Percentiles rank a stretch among this genome's conserved stretches.
phyloP scores from a whole-genome alignment of 129 eudicot species.

The Gnaphalium uliginosum region DNA sequence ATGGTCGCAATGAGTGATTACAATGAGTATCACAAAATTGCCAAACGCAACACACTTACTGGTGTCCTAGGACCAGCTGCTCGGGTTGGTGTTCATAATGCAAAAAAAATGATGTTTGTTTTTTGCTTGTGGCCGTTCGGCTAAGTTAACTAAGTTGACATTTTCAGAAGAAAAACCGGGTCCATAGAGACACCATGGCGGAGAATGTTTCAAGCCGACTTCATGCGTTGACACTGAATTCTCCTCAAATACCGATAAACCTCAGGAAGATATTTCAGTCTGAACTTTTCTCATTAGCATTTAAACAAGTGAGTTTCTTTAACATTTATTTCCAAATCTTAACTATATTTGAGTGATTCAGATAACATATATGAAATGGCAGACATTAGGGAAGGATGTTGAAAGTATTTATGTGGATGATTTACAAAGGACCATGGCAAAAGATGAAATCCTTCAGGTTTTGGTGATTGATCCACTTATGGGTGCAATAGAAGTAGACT shows the following conservation, averaged over 20 bases:
- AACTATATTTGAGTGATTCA: background rate
- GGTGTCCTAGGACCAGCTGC: constrained; percentile 1
- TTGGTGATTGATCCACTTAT: background rate
- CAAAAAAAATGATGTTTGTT: background rate
- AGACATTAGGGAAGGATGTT: background rate
- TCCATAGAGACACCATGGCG: constrained; percentile 1
- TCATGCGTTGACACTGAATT: background rate
- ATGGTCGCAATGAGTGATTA: constrained; percentile 13
- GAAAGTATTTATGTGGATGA: constrained; percentile 3
- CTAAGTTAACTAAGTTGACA: background rate
- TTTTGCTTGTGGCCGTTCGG: background rate
- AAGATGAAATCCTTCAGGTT: background rate
- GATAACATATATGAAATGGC: background rate
- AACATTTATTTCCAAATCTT: background rate
- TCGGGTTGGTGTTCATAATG: background rate
- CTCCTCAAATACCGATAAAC: background rate
- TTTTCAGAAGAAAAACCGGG: background rate
- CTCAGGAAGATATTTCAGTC: constrained; percentile 9
- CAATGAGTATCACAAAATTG: constrained; percentile 2
- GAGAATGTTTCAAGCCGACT: constrained; percentile 2
- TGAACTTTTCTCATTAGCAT: constrained; percentile 5
- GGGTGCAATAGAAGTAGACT: constrained; percentile 14
- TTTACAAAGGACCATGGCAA: background rate
- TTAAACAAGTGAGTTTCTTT: background rate
- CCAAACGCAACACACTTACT: background rate